Conservation (phyloP, 2,329 filamentous ascomycete species). For the Thelonectria blattea region DNA sequence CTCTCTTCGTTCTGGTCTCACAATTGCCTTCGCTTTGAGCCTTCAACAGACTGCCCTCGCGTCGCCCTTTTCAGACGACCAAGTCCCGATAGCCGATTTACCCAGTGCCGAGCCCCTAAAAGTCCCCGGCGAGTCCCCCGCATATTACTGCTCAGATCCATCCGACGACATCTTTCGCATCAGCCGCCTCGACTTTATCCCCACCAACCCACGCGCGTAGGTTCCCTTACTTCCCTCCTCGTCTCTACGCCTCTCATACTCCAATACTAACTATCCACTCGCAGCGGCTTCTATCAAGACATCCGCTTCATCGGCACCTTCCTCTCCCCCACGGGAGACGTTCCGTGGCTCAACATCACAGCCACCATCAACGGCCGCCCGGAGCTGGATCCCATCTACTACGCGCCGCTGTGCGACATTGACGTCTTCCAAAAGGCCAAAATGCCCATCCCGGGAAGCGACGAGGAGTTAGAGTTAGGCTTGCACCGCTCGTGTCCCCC, state of each 20-base stretch:
- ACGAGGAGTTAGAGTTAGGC: not conserved
- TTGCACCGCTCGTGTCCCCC: conserved; percentile 11
- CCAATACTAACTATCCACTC: not conserved
- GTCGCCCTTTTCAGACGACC: not conserved
- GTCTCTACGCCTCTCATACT: not conserved
- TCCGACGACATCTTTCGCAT: not conserved
- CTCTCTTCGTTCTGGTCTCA: not conserved
- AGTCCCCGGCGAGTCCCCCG: not conserved
- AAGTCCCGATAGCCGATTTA: not conserved
- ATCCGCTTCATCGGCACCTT: conserved; percentile 10
- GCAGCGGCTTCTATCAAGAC: conserved; percentile 5
- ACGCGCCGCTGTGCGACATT: conserved; percentile 2
- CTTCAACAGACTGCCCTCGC: not conserved
- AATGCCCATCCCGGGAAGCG: not conserved
- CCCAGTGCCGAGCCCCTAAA: not conserved
- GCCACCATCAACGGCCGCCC: conserved; percentile 3
- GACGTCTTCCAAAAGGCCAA: not conserved
- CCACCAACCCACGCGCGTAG: not conserved
- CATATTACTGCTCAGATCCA: conserved; percentile 1
- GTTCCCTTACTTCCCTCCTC: not conserved
- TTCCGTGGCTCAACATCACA: conserved; percentile 16
- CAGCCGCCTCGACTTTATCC: not conserved
- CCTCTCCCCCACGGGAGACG: conserved; percentile 3
- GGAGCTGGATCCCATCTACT: not conserved
- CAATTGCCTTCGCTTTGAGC: not conserved